Percentiles rank a stretch among this genome's conserved stretches.
phyloP scores from a whole-genome alignment of 768 basidiomycete genomes.

The Leucosporidium scottii region DNA sequence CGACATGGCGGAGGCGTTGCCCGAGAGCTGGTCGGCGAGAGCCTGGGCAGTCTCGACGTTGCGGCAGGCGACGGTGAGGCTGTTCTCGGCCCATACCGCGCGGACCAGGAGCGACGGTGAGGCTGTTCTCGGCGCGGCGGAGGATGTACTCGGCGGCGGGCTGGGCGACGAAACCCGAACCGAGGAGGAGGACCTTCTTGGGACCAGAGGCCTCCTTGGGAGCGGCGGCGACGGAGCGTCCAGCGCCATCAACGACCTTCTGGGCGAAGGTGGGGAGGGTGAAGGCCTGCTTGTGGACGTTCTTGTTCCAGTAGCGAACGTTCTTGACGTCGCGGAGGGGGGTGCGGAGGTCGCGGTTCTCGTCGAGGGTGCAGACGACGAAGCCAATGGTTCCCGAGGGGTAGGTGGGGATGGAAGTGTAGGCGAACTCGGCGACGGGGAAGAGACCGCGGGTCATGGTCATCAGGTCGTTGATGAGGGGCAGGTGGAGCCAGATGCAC shows the following conservation, averaged over 20 bases:
- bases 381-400: constrained; percentile 98
- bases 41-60: constrained; percentile 69
- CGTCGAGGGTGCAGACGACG: constrained; percentile 74
- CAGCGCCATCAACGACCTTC: constrained; percentile 52
- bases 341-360: constrained; percentile 58
- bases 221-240: constrained; percentile 38
- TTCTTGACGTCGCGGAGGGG: constrained; percentile 64
- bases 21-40: constrained; percentile 61
- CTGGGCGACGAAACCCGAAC: constrained; percentile 88
- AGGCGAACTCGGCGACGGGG: constrained; percentile 78
- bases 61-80: constrained; percentile 83
- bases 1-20: constrained; percentile 59
- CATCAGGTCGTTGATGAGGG: constrained; percentile 70
- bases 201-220: constrained; percentile 33
- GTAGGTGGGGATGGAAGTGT: constrained; percentile 94
- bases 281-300: constrained; percentile 75
- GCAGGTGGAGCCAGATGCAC: constrained; percentile 87
- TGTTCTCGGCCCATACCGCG: constrained; percentile 72
- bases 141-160: constrained; percentile 94
- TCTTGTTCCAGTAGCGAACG: constrained; percentile 70
- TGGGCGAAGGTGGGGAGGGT: constrained; percentile 87
- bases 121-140: constrained; percentile 66
- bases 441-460: constrained; percentile 66
- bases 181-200: constrained; percentile 76
- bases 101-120: constrained; percentile 91